phyloP scores from a whole-genome alignment of 1,139 yeast species.

The Suhomyces bribrorum region DNA sequence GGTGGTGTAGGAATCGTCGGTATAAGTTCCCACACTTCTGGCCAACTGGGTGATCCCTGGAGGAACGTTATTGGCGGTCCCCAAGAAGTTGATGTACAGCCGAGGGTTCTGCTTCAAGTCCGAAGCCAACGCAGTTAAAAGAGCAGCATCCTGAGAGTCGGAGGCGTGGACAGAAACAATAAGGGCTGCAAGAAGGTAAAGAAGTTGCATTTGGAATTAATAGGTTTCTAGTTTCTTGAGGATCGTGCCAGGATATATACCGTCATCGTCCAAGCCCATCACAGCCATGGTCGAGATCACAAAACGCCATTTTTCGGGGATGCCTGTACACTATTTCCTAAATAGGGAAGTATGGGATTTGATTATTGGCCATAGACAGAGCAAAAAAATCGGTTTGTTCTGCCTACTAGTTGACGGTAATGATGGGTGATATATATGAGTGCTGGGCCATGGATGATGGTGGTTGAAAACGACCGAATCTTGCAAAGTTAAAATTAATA shows the following conservation, averaged over 20 bases:
- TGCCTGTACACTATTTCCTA: no score
- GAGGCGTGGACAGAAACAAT: conserved; percentile 26
- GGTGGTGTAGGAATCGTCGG: conserved; percentile 43
- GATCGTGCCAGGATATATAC: conserved; percentile 1
- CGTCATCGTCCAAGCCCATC: background rate
- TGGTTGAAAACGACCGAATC: no score
- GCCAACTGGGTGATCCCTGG: conserved; percentile 40
- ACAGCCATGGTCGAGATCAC: no score
- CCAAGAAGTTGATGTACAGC: conserved; percentile 32
- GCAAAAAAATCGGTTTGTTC: no score
- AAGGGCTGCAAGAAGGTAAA: conserved; percentile 1
- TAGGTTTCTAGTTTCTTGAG: background rate
- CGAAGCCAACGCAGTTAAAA: conserved; percentile 43
- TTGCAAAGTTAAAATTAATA: no score
- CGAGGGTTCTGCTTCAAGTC: conserved; percentile 31
- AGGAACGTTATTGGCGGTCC: conserved; percentile 38
- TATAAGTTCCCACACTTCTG: conserved; percentile 38
- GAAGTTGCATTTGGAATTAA: background rate
- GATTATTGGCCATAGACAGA: no score
- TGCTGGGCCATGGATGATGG: no score
- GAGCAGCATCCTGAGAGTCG: conserved; percentile 32
- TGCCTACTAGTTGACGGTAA: no score
- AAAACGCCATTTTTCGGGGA: no score
- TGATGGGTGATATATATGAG: no score
- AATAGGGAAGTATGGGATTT: no score